A percentile compares a stretch with the other conserved stretches of the same genome.
These are phyloP conservation scores for Exsudoporus floridanus DNA, from an alignment of 1,284 basidiomycete species.

Conservation along the genomic window DNA sequence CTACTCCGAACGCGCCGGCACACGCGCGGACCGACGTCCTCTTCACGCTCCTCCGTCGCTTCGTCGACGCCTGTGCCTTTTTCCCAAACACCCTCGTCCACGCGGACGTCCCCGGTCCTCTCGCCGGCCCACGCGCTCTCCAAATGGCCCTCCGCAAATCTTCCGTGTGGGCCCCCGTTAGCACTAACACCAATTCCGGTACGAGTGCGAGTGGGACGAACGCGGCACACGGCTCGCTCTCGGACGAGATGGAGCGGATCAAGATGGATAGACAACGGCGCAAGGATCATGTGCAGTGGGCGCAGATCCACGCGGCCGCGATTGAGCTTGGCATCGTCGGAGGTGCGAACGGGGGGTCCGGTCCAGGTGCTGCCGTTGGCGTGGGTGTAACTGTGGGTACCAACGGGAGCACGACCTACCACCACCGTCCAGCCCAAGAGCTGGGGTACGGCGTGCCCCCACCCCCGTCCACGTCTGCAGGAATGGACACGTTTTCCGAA, in stretches of 20 bases:
- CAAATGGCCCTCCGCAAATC: slow-evolving; percentile 55
- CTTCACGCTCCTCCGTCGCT: slow-evolving; percentile 43
- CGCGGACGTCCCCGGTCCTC: slow-evolving; percentile 50
- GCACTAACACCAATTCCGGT: neutral
- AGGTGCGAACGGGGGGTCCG: neutral
- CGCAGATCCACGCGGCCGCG: slow-evolving; percentile 57
- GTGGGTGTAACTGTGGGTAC: slow-evolving; percentile 1
- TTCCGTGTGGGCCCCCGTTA: slow-evolving; percentile 45
- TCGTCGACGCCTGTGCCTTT: slow-evolving; percentile 49
- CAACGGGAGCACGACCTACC: slow-evolving; percentile 14
- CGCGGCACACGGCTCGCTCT: slow-evolving; percentile 30
- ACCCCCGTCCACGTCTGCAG: neutral
- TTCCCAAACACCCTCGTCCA: slow-evolving; percentile 48
- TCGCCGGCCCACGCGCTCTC: slow-evolving; percentile 51
- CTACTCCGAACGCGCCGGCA: slow-evolving; percentile 1
- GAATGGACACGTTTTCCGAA: slow-evolving; percentile 44
- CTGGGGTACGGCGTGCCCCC: slow-evolving; percentile 16
- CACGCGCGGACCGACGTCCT: slow-evolving; percentile 19
- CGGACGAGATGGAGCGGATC: slow-evolving; percentile 59
- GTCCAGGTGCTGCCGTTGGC: neutral
- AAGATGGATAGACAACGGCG: slow-evolving; percentile 53
- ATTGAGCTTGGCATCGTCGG: slow-evolving; percentile 49
- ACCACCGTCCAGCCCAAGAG: slow-evolving; percentile 17
- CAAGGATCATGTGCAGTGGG: slow-evolving; percentile 61
- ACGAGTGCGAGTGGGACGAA: neutral